Base-by-base conservation (phyloP, 208 protist species). In the Acanthamoeba castellanii region DNA sequence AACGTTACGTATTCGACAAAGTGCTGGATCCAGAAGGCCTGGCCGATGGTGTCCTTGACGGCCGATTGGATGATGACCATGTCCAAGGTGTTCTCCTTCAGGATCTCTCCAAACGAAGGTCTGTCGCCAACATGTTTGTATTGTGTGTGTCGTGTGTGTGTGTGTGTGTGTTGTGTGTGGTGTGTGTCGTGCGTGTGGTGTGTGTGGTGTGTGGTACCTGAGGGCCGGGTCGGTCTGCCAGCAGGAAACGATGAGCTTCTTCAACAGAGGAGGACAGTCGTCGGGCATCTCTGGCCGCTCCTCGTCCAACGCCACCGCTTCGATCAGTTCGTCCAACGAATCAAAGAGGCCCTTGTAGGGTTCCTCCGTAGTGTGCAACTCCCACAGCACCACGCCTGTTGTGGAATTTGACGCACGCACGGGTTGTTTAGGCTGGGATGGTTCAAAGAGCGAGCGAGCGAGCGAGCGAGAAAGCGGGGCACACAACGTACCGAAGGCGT, bases 1-100 rank as follows among this genome's bases (percentile, higher is more conserved):
- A 27, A n/a, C n/a, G n/a, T 9, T 92, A 92, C 87, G 16, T 92
- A 32, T 74, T 92, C 87, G 27, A 92, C 61, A 92, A 92, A 92
- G 87, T 92, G 37, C 9, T 66, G 34, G 11, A 78, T 92, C 87
- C 87, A 92, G 61, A 92, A 92, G 11, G 52, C 55, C 34, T 74
- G 52, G 11, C 87, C 87, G 18, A 50, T 92, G 87, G 87, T 42
- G 61, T 92, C 87, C 87, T 92, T 92, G 87, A 92, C 47, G 0
- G 64, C 87, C 25, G 52, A 66, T n/a, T 92, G 42, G 27, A 92
- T 92, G 30, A 92, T 74, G 64, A 92, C 37, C 5, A 59, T 25
- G 37, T 92, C 87, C 6, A 92, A 32, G 20, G 64, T 50, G 61
- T 76, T 76, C 37, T 47, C 32, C 27, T 92, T 74, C 57, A 92